Evolutionary conservation across 257 asterid species (phyloP).

Genomic region (Verbascum thapsus): DNA sequence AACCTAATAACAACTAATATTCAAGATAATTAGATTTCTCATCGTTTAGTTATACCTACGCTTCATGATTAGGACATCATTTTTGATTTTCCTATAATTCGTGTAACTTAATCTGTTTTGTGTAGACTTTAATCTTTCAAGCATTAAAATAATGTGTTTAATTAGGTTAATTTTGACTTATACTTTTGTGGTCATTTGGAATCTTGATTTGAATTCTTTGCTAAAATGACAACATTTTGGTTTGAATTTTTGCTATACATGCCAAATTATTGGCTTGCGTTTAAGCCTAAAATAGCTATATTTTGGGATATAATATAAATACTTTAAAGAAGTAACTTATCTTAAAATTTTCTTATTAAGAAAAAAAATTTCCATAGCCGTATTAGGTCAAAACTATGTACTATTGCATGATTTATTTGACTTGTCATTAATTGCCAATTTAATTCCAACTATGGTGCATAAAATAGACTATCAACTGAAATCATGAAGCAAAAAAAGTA

Average conservation of each 20-base stretch:
- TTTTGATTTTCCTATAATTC: too few relatives aligned
- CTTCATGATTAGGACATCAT: too few relatives aligned
- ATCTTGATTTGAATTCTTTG: constrained; percentile 18
- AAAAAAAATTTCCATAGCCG: not conserved
- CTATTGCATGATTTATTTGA: not conserved
- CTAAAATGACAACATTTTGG: constrained; percentile 12
- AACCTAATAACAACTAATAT: too few relatives aligned
- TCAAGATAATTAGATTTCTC: too few relatives aligned
- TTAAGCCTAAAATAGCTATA: not conserved
- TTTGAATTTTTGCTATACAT: constrained; percentile 1
- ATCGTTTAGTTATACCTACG: too few relatives aligned
- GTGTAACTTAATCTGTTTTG: too few relatives aligned
- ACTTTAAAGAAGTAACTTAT: too few relatives aligned
- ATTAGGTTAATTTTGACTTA: too few relatives aligned
- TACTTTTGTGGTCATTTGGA: not conserved
- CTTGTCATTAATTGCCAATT: not conserved
- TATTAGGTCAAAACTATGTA: not conserved
- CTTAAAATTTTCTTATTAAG: too few relatives aligned
- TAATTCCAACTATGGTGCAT: constrained; percentile 9
- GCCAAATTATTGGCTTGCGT: constrained; percentile 1
- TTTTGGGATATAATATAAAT: too few relatives aligned
- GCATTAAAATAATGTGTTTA: too few relatives aligned
- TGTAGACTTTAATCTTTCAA: too few relatives aligned
- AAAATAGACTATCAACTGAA: constrained; percentile 13
- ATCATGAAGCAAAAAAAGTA: constrained; percentile 13